These are phyloP conservation scores for Ogataea paradorogensis DNA, from an alignment of 805 yeast genomes.

Conservation along the genomic window DNA sequence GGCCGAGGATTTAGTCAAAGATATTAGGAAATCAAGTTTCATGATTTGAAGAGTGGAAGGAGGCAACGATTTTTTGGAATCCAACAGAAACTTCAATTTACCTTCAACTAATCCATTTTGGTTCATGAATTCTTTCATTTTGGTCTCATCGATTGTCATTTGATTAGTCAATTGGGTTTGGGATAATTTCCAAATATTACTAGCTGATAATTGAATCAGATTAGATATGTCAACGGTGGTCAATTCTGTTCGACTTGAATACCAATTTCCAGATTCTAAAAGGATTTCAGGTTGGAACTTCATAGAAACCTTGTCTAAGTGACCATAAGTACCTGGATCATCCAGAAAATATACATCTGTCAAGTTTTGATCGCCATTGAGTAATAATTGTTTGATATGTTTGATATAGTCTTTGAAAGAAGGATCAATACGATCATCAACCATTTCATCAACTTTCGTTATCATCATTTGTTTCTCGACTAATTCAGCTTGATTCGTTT, in stretches of 20 bases:
- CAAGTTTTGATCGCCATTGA: conserved; percentile 10
- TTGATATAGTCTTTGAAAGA: conserved; percentile 12
- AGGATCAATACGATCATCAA: conserved; percentile 9
- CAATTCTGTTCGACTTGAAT: background rate
- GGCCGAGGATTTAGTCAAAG: background rate
- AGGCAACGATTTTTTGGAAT: conserved; percentile 11
- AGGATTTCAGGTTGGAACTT: conserved; percentile 1
- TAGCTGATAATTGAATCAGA: conserved; percentile 1
- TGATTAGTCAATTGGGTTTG: conserved; percentile 1
- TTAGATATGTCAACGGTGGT: background rate
- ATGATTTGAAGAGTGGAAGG: conserved; percentile 12
- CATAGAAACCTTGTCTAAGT: background rate
- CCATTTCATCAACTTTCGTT: conserved; percentile 6
- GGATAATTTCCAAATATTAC: background rate
- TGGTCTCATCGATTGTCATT: conserved; percentile 1
- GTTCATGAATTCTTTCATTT: background rate
- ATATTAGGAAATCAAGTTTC: conserved; percentile 12
- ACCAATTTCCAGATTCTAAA: background rate
- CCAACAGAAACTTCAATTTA: conserved; percentile 2
- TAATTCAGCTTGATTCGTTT: conserved; percentile 10
- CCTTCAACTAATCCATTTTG: background rate
- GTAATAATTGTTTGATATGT: conserved; percentile 10
- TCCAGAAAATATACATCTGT: conserved; percentile 17
- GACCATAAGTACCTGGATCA: conserved; percentile 8
- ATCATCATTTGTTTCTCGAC: conserved; percentile 4